Percentiles rank a stretch among this genome's conserved stretches.
Conservation (phyloP, 2,329 filamentous ascomycete species). For the Monilinia laxa region DNA sequence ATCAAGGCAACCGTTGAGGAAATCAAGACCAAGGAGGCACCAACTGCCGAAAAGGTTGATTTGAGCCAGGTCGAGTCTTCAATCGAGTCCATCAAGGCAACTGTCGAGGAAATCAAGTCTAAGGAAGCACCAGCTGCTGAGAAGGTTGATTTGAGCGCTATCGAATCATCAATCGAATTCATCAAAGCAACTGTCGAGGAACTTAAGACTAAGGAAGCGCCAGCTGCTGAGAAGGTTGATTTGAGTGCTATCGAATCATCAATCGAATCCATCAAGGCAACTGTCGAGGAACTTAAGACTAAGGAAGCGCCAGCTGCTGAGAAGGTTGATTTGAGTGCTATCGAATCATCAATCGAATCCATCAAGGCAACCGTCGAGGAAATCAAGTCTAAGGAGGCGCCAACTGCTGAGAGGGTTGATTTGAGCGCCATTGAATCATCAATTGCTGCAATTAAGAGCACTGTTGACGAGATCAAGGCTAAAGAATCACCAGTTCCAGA, state of each 20-base stretch:
- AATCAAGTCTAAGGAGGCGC: constrained; percentile 28
- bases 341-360: constrained; percentile 19
- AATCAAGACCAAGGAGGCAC: constrained; percentile 29
- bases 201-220: too few relatives aligned
- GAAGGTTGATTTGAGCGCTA: constrained; percentile 23
- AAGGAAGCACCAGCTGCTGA: constrained; percentile 23
- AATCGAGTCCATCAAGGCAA: constrained; percentile 24
- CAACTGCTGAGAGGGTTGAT: constrained; percentile 13
- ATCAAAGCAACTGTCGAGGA: too few relatives aligned
- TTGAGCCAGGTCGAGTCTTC: constrained; percentile 27
- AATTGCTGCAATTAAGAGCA: constrained; percentile 16
- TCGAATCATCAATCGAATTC: too few relatives aligned
- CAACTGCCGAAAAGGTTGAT: constrained; percentile 29
- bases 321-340: too few relatives aligned
- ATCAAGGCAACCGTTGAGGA: constrained; percentile 26
- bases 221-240: too few relatives aligned
- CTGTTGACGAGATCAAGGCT: constrained; percentile 27
- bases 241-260: too few relatives aligned
- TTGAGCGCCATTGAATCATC: not conserved
- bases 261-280: too few relatives aligned
- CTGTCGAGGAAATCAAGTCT: constrained; percentile 30
- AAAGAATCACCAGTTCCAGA: not conserved
- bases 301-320: too few relatives aligned
- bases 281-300: too few relatives aligned
- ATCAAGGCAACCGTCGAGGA: constrained; percentile 24